Conservation (phyloP, 805 yeast species). For the Kuraishia floccosa region DNA sequence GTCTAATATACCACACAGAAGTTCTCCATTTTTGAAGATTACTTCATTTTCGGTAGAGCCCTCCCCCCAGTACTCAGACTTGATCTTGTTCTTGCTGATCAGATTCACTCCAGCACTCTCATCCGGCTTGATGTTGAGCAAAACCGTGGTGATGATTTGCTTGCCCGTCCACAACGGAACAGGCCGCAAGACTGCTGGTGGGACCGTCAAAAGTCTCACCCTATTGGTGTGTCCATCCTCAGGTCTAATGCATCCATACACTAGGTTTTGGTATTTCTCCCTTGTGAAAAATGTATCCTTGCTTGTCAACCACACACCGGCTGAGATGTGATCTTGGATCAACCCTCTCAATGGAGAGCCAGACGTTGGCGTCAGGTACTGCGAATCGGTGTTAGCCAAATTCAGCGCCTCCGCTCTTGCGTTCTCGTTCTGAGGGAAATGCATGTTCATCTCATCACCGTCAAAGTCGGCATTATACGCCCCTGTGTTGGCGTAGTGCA, state of each 20-base stretch:
- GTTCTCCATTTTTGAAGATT: slow-evolving; percentile 74
- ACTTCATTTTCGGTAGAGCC: slow-evolving; percentile 81
- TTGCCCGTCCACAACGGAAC: slow-evolving; percentile 95
- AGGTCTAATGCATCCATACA: slow-evolving; percentile 91
- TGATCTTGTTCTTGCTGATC: slow-evolving; percentile 75
- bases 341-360: slow-evolving; percentile 98
- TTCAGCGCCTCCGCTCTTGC: slow-evolving; percentile 94
- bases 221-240: slow-evolving; percentile 93
- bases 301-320: slow-evolving; percentile 97
- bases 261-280: slow-evolving; percentile 85
- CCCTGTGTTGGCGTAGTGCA: slow-evolving; percentile 98
- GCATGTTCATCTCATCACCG: slow-evolving; percentile 99
- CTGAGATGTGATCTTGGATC: slow-evolving; percentile 97
- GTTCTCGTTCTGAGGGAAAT: slow-evolving; percentile 95
- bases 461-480: slow-evolving; percentile 98
- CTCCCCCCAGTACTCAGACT: slow-evolving; percentile 90
- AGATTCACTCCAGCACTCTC: slow-evolving; percentile 88
- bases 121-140: slow-evolving; percentile 78
- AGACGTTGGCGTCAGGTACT: slow-evolving; percentile 95
- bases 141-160: slow-evolving; percentile 87
- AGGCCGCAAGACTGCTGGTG: slow-evolving; percentile 87
- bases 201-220: slow-evolving; percentile 56
- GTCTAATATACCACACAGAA: slow-evolving; percentile 87
- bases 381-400: slow-evolving; percentile 94
- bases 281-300: slow-evolving; percentile 87